phyloP scores from a whole-genome alignment of 805 yeast species.

The Saturnispora serradocipensis region DNA sequence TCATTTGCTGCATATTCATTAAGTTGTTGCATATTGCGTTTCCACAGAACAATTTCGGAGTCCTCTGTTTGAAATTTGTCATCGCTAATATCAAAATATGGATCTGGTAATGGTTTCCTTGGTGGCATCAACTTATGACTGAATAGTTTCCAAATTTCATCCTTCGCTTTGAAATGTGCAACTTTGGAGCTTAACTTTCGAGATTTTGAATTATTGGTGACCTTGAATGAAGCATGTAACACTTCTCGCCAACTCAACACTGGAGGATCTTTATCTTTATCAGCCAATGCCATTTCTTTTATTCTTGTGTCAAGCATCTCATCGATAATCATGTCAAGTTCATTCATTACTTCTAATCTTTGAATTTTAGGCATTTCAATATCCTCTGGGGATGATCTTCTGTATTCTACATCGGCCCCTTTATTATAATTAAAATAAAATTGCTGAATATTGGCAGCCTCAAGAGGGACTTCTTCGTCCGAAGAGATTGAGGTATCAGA shows the following conservation, averaged over 20 bases:
- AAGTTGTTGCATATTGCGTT: neutral
- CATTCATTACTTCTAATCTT: neutral
- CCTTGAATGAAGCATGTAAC: neutral
- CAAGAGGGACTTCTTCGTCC: neutral
- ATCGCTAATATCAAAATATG: neutral
- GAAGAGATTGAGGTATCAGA: neutral
- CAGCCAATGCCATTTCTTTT: neutral
- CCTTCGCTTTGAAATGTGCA: neutral
- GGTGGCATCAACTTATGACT: neutral
- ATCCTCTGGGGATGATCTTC: slow-evolving; percentile 4
- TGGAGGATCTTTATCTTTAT: neutral
- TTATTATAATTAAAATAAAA: neutral
- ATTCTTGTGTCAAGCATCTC: neutral
- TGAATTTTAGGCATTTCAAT: neutral
- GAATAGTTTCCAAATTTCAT: neutral
- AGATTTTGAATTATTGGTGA: neutral
- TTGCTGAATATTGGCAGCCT: neutral
- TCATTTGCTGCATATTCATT: neutral
- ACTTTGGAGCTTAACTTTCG: neutral
- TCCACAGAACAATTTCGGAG: neutral
- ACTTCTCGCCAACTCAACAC: slow-evolving; percentile 2
- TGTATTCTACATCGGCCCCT: neutral
- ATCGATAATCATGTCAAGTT: slow-evolving; percentile 1
- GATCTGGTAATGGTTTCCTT: slow-evolving; percentile 1
- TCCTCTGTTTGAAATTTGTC: neutral